A percentile compares a stretch with the other conserved stretches of the same genome.
Evolutionary conservation across 345 rosid species (phyloP).

Genomic region (Pistacia atlantica): DNA sequence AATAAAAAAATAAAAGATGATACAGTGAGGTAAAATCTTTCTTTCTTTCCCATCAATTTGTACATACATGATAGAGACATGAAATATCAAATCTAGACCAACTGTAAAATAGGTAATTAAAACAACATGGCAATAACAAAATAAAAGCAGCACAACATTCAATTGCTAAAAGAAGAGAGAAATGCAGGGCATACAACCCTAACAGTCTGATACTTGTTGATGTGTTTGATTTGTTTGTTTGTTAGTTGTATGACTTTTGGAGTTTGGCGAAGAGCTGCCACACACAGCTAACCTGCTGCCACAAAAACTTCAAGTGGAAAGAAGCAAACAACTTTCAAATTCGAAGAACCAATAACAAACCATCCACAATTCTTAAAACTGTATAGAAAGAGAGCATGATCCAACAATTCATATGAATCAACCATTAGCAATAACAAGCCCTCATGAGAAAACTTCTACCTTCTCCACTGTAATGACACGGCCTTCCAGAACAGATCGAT

Average conservation of each 20-base stretch:
- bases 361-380: constrained; percentile 20
- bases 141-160: constrained; percentile 15
- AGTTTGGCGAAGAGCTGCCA: constrained; percentile 86
- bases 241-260: constrained; percentile 65
- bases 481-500: constrained; percentile 77
- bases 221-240: constrained; percentile 70
- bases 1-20: neutral
- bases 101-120: neutral
- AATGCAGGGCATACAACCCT: constrained; percentile 95
- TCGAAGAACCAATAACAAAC: constrained; percentile 26
- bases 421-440: neutral
- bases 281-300: constrained; percentile 98
- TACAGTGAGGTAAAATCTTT: neutral
- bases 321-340: constrained; percentile 72
- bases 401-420: neutral
- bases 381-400: neutral
- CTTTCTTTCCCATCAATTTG: neutral
- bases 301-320: constrained; percentile 83
- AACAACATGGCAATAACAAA: neutral
- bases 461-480: constrained; percentile 90
- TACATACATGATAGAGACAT: neutral
- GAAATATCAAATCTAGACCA: neutral
- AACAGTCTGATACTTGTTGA: constrained; percentile 55
- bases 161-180: constrained; percentile 52
- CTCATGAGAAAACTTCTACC: constrained; percentile 41